A percentile compares a stretch with the other conserved stretches of the same genome.
These are phyloP conservation scores for Pestalotiopsis sp. DNA, from an alignment of 2,329 filamentous ascomycete species.

Conservation along the genomic window DNA sequence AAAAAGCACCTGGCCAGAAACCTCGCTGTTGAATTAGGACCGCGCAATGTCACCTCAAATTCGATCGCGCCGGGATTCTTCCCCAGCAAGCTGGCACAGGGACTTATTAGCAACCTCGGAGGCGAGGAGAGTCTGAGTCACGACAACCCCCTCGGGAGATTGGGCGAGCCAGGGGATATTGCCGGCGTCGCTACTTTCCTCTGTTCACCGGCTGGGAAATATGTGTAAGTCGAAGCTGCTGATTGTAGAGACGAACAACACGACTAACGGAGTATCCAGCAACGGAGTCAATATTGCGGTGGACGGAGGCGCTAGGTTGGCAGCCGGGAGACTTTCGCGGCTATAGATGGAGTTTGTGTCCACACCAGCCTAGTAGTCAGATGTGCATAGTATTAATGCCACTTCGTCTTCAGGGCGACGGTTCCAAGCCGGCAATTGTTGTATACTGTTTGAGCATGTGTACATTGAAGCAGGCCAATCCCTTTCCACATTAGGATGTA, in stretches of 20 bases:
- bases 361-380: background rate
- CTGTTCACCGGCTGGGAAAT: slow-evolving; percentile 52
- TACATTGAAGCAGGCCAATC: no score
- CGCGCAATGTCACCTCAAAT: slow-evolving; percentile 66
- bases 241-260: background rate
- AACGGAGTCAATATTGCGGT: slow-evolving; percentile 39
- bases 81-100: slow-evolving; percentile 68
- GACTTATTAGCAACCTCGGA: slow-evolving; percentile 63
- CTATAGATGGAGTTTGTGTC: slow-evolving; percentile 18
- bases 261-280: slow-evolving; percentile 21
- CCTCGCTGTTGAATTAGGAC: slow-evolving; percentile 57
- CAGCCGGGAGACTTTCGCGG: slow-evolving; percentile 30
- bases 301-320: slow-evolving; percentile 34
- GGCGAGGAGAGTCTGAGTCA: slow-evolving; percentile 54
- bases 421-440: no score
- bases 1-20: slow-evolving; percentile 55
- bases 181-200: slow-evolving; percentile 62
- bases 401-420: no score
- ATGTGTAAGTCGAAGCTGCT: slow-evolving; percentile 41
- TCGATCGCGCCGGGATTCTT: slow-evolving; percentile 71
- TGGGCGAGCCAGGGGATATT: slow-evolving; percentile 62
- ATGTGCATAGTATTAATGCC: no score
- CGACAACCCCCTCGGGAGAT: slow-evolving; percentile 53
- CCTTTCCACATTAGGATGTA: no score
- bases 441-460: no score